Percentiles rank a stretch among this genome's conserved stretches.
Conservation (phyloP, 2,329 filamentous ascomycete genomes). For the Pyrenophora teres region DNA sequence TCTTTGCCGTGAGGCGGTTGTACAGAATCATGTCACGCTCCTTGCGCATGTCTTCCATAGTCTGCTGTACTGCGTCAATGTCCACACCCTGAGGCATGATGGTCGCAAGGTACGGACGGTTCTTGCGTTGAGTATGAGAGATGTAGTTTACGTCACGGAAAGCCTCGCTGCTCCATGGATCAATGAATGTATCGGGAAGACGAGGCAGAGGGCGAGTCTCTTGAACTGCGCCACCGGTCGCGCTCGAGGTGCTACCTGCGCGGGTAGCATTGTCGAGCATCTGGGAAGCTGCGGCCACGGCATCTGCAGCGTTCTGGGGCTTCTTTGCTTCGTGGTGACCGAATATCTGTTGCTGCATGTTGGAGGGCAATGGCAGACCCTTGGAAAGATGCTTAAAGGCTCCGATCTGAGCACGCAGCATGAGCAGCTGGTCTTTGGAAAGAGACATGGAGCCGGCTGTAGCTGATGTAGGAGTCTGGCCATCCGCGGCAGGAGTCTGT, state of each 20-base stretch:
- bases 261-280: conserved; percentile 58
- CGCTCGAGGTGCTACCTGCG: conserved; percentile 40
- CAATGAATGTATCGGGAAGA: conserved; percentile 60
- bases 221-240: conserved; percentile 47
- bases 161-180: conserved; percentile 45
- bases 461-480: conserved; percentile 41
- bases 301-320: conserved; percentile 45
- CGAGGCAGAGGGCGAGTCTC: conserved; percentile 36
- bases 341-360: conserved; percentile 83
- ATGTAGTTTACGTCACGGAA: conserved; percentile 73
- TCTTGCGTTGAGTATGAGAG: conserved; percentile 75
- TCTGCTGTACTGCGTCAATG: conserved; percentile 62
- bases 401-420: conserved; percentile 82
- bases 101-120: conserved; percentile 80
- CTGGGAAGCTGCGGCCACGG: conserved; percentile 53
- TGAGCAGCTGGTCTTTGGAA: conserved; percentile 72
- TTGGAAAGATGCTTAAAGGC: conserved; percentile 91
- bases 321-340: conserved; percentile 68
- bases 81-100: conserved; percentile 90
- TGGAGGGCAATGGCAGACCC: conserved; percentile 77
- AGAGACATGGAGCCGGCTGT: conserved; percentile 29
- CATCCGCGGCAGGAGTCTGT: conserved; percentile 47
- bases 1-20: conserved; percentile 85
- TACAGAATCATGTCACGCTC: conserved; percentile 88
- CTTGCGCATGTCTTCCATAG: conserved; percentile 66